Percentiles rank a stretch among this genome's conserved stretches.
Evolutionary conservation across 192 early-diverging fungal species (phyloP).

Genomic region (Backusella parvicylindrica): DNA sequence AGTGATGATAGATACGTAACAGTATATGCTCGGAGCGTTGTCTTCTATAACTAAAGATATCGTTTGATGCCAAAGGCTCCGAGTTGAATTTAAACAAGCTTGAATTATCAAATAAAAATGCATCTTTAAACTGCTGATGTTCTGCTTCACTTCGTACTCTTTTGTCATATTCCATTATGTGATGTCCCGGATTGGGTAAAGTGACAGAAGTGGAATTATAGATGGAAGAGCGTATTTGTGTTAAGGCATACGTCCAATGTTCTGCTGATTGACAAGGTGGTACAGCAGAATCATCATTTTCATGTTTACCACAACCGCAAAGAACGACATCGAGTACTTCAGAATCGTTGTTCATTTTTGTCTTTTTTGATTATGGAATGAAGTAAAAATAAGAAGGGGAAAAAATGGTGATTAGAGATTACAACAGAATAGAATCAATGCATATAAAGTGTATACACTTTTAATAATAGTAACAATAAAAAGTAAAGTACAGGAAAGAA

Average conservation of each 20-base stretch:
- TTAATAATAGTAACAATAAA: background rate
- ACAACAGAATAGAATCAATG: background rate
- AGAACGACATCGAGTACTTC: background rate
- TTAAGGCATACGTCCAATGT: background rate
- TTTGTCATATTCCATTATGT: background rate
- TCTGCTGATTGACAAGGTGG: background rate
- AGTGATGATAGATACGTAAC: background rate
- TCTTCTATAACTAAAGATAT: background rate
- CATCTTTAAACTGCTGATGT: background rate
- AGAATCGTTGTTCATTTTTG: background rate
- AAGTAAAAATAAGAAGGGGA: background rate
- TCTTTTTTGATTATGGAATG: background rate
- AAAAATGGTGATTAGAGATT: background rate
- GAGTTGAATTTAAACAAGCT: background rate
- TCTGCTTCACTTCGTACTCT: background rate
- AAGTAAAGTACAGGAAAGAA: background rate
- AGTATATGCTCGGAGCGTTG: background rate
- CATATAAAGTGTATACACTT: background rate
- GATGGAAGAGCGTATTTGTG: background rate
- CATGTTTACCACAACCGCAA: background rate
- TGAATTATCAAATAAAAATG: background rate
- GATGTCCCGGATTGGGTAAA: background rate
- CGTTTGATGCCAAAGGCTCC: background rate
- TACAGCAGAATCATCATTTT: background rate
- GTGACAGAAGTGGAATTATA: background rate